phyloP scores from a whole-genome alignment of 2,329 filamentous ascomycete genomes.

The Trichophyton simii region DNA sequence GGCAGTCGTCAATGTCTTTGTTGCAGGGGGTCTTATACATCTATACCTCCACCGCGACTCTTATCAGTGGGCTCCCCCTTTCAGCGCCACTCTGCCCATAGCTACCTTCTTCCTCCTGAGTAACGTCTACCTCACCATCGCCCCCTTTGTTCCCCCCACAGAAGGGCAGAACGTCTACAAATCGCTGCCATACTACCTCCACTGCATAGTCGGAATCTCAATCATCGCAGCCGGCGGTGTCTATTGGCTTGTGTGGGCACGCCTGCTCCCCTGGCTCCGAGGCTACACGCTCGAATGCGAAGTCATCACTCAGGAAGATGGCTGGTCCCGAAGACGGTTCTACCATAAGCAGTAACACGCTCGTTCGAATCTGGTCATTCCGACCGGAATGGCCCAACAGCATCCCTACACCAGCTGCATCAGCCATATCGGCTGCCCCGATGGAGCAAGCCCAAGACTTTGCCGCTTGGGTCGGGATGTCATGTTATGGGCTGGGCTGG shows the following conservation, averaged over 20 bases:
- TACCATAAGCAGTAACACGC: not conserved
- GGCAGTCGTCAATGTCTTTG: constrained; percentile 19
- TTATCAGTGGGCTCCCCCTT: constrained; percentile 42
- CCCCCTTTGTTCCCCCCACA: constrained; percentile 41
- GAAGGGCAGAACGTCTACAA: constrained; percentile 36
- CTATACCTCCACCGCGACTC: constrained; percentile 23
- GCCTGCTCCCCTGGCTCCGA: constrained; percentile 8
- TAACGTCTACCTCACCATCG: constrained; percentile 49
- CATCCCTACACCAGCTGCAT: too few relatives aligned
- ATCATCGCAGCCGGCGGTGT: constrained; percentile 35
- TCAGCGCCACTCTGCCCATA: constrained; percentile 44
- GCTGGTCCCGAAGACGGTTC: constrained; percentile 10
- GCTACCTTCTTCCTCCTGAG: constrained; percentile 48
- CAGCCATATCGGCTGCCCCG: not conserved
- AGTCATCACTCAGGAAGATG: constrained; percentile 10
- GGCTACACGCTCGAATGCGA: constrained; percentile 9
- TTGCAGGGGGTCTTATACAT: constrained; percentile 40
- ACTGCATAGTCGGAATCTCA: constrained; percentile 37
- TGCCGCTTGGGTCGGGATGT: too few relatives aligned
- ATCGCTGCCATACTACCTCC: constrained; percentile 36
- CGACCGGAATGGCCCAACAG: not conserved
- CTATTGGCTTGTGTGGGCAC: constrained; percentile 30
- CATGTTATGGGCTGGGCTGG: too few relatives aligned
- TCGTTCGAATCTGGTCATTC: too few relatives aligned
- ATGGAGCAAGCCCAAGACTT: not conserved